A percentile compares a stretch with the other conserved stretches of the same genome.
Conservation (phyloP, 208 protist genomes). For the Crithidia acanthocephali region DNA sequence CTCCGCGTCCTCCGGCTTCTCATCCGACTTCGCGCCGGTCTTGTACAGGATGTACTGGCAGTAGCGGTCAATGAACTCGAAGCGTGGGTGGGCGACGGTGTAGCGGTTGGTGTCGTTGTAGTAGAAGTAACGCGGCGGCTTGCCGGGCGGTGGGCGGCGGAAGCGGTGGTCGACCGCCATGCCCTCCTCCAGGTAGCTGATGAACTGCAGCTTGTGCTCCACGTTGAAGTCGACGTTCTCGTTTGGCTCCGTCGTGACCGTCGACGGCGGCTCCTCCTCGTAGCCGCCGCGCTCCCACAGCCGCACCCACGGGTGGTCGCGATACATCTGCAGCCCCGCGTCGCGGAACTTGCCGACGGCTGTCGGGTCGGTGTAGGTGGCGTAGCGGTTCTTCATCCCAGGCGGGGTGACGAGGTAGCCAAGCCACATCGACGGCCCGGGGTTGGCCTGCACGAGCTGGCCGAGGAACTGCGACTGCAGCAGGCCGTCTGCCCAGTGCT, state of each 20-base stretch:
- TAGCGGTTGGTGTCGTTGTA: conserved; percentile 75
- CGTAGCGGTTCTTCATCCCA: conserved; percentile 52
- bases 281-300: conserved; percentile 71
- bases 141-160: conserved; percentile 41
- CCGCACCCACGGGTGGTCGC: conserved; percentile 57
- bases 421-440: conserved; percentile 74
- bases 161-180: conserved; percentile 51
- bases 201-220: conserved; percentile 51
- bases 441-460: conserved; percentile 45
- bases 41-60: conserved; percentile 88
- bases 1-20: conserved; percentile 26
- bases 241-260: conserved; percentile 21
- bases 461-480: conserved; percentile 83
- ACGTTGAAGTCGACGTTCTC: conserved; percentile 64
- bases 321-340: conserved; percentile 69
- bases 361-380: conserved; percentile 51
- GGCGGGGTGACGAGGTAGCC: conserved; percentile 84
- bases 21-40: conserved; percentile 58
- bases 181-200: conserved; percentile 43
- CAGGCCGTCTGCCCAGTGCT: conserved; percentile 86
- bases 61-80: conserved; percentile 83
- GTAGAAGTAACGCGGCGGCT: conserved; percentile 60
- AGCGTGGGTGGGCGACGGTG: conserved; percentile 60
- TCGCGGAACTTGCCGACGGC: conserved; percentile 64
- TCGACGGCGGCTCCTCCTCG: conserved; percentile 46